Conservation (phyloP, 495 filamentous ascomycete genomes). For the Podospora comata region DNA sequence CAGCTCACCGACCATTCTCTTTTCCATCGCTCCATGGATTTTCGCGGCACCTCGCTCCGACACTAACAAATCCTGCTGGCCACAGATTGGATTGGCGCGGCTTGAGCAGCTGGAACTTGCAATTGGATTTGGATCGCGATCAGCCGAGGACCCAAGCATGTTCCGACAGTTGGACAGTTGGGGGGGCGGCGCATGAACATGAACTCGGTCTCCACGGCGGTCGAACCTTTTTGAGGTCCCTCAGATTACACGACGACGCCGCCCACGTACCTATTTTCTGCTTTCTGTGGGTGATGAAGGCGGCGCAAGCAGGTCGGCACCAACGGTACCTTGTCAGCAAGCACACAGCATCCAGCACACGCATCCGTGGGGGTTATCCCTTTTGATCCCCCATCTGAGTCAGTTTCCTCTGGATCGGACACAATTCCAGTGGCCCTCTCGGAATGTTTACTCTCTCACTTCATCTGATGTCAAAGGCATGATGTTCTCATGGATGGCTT, state of each 20-base stretch:
- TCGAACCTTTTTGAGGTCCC: not conserved
- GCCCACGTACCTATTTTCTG: conserved; percentile 5
- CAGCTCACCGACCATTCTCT: not conserved
- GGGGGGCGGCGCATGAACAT: conserved; percentile 1
- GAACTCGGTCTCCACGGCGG: not conserved
- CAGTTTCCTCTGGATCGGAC: not conserved
- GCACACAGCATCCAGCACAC: not conserved
- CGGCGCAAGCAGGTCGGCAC: conserved; percentile 9
- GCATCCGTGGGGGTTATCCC: not conserved
- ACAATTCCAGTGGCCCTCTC: not conserved
- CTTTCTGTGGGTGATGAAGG: not conserved
- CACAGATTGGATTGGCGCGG: not conserved
- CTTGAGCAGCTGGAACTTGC: not conserved
- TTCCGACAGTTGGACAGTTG: not conserved
- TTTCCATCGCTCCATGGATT: not conserved
- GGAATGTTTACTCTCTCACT: not conserved
- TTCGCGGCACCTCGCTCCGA: not conserved
- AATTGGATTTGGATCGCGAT: not conserved
- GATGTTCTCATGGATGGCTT: conserved; percentile 7
- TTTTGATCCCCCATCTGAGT: conserved; percentile 5
- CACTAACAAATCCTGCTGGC: not conserved
- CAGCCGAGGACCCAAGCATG: not conserved
- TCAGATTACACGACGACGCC: not conserved
- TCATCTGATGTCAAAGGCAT: conserved; percentile 15
- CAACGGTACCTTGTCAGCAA: not conserved